Base-by-base conservation (phyloP, 768 basidiomycete species). In the Mycena albidolilacea region DNA sequence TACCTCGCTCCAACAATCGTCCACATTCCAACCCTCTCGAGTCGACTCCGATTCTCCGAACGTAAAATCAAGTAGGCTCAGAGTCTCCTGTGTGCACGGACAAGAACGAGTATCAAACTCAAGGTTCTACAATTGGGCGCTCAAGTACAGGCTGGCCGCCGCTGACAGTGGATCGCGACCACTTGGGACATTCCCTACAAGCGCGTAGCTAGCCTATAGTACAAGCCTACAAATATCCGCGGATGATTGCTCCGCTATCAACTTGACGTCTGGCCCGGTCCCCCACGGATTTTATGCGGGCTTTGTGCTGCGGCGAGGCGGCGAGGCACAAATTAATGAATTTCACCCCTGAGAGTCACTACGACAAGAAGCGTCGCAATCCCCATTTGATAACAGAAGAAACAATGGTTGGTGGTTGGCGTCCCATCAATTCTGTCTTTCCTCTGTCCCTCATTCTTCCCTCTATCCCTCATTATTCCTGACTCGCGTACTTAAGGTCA, bases 41-140 rank as follows among this genome's bases (percentile, higher is more conserved):
- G 44, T 37, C 46, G 19, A 11, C 35, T 50, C 62, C 23, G 46
- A 30, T 30, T 30, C 30, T 30, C 30, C 30, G 30, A 30, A 3
- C 30, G 30, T 30, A 30, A 68, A 54, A 39, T 55, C 67, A 69
- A 59, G 69, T 73, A 73, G 57, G 46, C 72, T 73, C 17, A 54
- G 17, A 72, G 30, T 67, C 63, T 65, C 67, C 72, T 73, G 38
- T 62, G 68, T 69, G 63, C 50, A 64, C 67, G 63, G 70, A 71
- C 30, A 23, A 44, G 9, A 9, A 52, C 50, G n/a, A 17, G 50
- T 50, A 63, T 64, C 65, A 48, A 66, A 55, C 72, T 69, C 67
- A 64, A 62, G 63, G 67, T 73, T 68, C 23, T 15, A 35, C 39
- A 6, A 23, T 21, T 67, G 37, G 14, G 12, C 21, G 37, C 44